These are phyloP conservation scores for Linnemannia zychae DNA, from an alignment of 192 early-diverging fungal genomes.

Conservation along the genomic window DNA sequence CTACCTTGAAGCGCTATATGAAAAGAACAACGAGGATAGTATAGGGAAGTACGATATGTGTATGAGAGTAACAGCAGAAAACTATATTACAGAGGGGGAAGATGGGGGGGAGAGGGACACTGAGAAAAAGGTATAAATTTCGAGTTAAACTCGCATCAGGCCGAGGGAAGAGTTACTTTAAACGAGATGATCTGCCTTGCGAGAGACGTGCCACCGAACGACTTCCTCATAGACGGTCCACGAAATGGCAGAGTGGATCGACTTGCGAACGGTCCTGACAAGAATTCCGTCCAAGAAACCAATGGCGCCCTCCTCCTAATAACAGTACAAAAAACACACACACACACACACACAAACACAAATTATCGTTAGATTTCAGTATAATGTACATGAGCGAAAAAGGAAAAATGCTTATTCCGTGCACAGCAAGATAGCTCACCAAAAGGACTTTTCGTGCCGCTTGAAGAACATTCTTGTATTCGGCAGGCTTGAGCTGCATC, in stretches of 20 bases:
- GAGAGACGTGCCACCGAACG: conserved; percentile 55
- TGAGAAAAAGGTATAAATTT: too few relatives aligned
- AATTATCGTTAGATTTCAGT: neutral
- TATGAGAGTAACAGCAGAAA: too few relatives aligned
- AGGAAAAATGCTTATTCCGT: neutral
- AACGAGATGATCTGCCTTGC: conserved; percentile 35
- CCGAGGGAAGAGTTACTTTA: conserved; percentile 5
- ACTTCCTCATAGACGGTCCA: conserved; percentile 95
- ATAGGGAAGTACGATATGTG: neutral
- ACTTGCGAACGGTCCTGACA: conserved; percentile 86
- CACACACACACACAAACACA: conserved; percentile 5
- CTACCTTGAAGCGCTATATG: neutral
- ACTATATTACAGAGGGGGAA: too few relatives aligned
- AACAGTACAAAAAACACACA: conserved; percentile 12
- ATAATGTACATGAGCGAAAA: neutral
- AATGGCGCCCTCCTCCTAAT: conserved; percentile 77
- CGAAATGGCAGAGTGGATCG: conserved; percentile 86
- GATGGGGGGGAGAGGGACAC: too few relatives aligned
- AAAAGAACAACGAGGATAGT: neutral
- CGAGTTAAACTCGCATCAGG: too few relatives aligned
- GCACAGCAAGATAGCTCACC: conserved; percentile 42
- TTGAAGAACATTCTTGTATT: conserved; percentile 71
- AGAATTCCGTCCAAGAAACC: conserved; percentile 90
- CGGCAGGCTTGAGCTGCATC: conserved; percentile 87
- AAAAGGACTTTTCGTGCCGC: conserved; percentile 60